Base-by-base conservation (phyloP, 495 filamentous ascomycete species). In the Penicillium dipodomyicola region DNA sequence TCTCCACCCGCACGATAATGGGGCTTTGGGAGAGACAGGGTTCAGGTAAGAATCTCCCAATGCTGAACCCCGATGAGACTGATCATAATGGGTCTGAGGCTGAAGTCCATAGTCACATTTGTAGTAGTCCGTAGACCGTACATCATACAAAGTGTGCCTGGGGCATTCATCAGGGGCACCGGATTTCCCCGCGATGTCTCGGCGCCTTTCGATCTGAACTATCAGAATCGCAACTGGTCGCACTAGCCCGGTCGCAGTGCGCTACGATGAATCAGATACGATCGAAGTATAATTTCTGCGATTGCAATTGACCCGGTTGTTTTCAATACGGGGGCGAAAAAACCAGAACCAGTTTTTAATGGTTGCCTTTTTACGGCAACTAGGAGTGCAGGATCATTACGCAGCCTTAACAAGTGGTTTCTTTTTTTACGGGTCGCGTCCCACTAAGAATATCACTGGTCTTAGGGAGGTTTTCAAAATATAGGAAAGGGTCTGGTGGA, bases 351-450 rank as follows among this genome's bases (percentile, higher is more conserved):
- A 32, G 6, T 32, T 41, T 59, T 14, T 47, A 5, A 27, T 29
- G 35, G 63, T 65, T 65, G 63, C 63, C 63, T 58, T 17, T n/a
- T 57, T 57, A 46, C 33, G 63, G 62, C 62, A 65, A 59, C 63
- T 37, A 39, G 32, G 51, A 53, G 55, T 65, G 56, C 58, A 55
- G 44, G 25, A 30, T 53, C 33, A 32, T 22, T 43, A 9, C 43
- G 27, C 27, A 44, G 41, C 33, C 29, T 41, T 33, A 27, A 23
- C 23, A 32, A 32, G 33, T 42, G 11, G 11, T 6, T 19, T 46
- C 35, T 57, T 41, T 41, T 25, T 47, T 11, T 27, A 53, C 15
- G 49, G 43, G 23, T 33, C 37, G 7, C 22, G 17, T 30, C 29
- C 57, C 50, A 59, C 47, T 46, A 19, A 39, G 29, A 41, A 60